These are phyloP conservation scores for Pseudoturritis turrita DNA, from an alignment of 345 rosid genomes.

Conservation along the genomic window DNA sequence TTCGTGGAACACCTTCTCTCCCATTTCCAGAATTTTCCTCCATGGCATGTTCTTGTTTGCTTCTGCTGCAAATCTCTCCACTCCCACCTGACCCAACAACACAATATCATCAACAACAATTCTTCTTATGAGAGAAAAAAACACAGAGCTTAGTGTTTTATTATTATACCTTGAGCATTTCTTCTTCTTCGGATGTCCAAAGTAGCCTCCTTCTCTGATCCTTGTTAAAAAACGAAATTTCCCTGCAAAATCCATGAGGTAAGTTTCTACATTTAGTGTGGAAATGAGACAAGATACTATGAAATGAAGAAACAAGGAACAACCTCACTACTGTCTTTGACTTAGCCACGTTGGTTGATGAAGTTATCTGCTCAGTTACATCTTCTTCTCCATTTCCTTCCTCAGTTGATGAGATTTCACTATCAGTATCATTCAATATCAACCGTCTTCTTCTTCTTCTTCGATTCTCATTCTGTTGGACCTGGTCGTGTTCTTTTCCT, in stretches of 20 bases:
- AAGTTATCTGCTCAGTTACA: not conserved
- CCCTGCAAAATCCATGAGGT: conserved; percentile 17
- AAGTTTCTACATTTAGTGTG: not conserved
- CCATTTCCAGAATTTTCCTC: conserved; percentile 73
- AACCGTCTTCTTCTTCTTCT: conserved; percentile 10
- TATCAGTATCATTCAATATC: not conserved
- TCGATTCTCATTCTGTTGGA: not conserved
- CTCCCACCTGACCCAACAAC: conserved; percentile 50
- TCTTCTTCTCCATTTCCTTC: conserved; percentile 19
- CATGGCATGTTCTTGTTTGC: conserved; percentile 67
- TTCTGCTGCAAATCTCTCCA: conserved; percentile 36
- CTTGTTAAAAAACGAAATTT: not conserved
- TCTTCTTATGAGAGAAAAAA: not conserved
- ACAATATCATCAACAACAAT: not conserved
- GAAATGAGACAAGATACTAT: not conserved
- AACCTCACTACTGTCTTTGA: conserved; percentile 3
- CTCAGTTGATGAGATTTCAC: conserved; percentile 21
- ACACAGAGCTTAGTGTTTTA: not conserved
- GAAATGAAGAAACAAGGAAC: not conserved
- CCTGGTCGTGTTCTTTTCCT: conserved; percentile 6
- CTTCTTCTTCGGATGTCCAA: conserved; percentile 30
- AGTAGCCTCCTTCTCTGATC: conserved; percentile 20
- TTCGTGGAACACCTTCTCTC: conserved; percentile 47
- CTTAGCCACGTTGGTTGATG: not conserved
- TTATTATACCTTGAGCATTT: conserved; percentile 26